Evolutionary conservation across 108 stramenopile genomes (phyloP).

Genomic region (Parmales sp.): DNA sequence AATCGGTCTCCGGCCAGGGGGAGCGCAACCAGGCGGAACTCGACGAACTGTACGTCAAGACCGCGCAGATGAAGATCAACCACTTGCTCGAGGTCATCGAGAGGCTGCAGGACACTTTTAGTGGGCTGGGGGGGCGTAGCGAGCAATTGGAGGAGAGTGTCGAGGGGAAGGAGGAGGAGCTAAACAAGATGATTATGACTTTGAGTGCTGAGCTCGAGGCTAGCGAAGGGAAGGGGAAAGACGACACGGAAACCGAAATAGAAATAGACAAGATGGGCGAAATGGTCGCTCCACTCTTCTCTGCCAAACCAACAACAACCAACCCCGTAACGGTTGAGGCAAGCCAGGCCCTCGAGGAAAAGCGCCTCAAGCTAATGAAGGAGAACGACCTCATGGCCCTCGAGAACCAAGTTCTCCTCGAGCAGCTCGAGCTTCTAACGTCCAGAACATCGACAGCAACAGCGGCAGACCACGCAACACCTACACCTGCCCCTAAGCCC

Average conservation of each 20-base stretch:
- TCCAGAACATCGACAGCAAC: no score
- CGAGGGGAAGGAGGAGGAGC: not conserved
- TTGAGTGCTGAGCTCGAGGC: not conserved
- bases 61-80: slow-evolving; percentile 5
- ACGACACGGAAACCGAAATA: not conserved
- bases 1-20: not conserved
- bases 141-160: not conserved
- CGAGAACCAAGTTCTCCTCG: not conserved
- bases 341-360: not conserved
- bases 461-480: not conserved
- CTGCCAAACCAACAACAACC: no score
- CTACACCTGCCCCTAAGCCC: not conserved
- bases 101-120: not conserved
- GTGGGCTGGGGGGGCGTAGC: not conserved
- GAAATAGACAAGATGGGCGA: not conserved
- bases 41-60: slow-evolving; percentile 2
- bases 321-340: not conserved
- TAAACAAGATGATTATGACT: not conserved
- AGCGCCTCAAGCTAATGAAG: no score
- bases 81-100: slow-evolving; percentile 8
- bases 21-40: not conserved
- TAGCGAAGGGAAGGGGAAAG: not conserved
- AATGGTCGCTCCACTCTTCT: no score
- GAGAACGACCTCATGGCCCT: not conserved
- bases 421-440: slow-evolving; percentile 11